A percentile compares a stretch with the other conserved stretches of the same genome.
Conservation (phyloP, 1,284 basidiomycete genomes). For the Ustilago trichophora region DNA sequence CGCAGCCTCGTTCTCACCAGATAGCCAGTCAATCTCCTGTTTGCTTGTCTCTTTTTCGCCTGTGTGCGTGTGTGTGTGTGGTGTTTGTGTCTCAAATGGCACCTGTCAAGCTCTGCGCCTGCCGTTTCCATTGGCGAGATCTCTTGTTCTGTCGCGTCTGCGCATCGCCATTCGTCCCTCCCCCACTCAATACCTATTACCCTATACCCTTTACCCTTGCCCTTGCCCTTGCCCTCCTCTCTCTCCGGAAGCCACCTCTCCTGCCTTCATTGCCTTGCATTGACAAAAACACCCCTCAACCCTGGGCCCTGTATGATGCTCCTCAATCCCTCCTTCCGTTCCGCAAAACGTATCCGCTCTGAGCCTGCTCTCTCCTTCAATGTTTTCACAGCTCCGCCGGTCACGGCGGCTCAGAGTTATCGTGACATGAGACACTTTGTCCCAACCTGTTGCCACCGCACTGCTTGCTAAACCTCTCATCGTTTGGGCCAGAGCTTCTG, state of each 20-base stretch:
- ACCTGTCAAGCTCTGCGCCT: conserved; percentile 33
- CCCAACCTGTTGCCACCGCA: no score
- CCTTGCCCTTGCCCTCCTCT: conserved; percentile 1
- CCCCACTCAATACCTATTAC: background rate
- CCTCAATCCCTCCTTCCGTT: background rate
- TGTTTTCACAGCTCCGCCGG: conserved; percentile 6
- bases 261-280: no score
- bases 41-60: no score
- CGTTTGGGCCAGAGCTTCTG: conserved; percentile 23
- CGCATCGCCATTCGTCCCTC: background rate
- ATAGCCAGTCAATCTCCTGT: no score
- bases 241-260: no score
- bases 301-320: no score
- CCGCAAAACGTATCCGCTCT: background rate
- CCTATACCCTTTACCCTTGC: conserved; percentile 4
- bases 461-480: no score
- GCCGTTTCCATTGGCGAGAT: conserved; percentile 5
- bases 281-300: no score
- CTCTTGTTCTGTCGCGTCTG: background rate
- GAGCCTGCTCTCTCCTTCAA: no score
- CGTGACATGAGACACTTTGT: background rate
- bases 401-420: background rate
- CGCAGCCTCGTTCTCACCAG: background rate
- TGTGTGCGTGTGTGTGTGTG: background rate
- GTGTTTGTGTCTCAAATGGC: conserved; percentile 2